A percentile compares a stretch with the other conserved stretches of the same genome.
These are phyloP conservation scores for Symmetrospora coprosmae DNA, from an alignment of 768 basidiomycete genomes.

Conservation along the genomic window DNA sequence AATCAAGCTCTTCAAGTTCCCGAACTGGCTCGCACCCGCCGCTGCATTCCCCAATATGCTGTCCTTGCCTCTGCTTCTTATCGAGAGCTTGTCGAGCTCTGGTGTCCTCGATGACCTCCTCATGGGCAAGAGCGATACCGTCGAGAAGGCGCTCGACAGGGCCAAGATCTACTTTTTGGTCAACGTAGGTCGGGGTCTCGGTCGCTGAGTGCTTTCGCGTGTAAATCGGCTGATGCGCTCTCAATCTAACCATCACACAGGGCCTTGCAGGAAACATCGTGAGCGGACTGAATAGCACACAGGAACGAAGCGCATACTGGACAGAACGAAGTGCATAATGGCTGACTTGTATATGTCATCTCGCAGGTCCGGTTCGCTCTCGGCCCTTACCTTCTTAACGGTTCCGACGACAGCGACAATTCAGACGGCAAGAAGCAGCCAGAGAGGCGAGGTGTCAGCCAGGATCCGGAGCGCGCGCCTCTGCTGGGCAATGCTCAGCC, in stretches of 20 bases:
- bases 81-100: conserved; percentile 1
- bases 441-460: neutral
- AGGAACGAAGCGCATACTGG: too few relatives aligned
- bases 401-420: neutral
- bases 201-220: too few relatives aligned
- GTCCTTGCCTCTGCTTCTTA: conserved; percentile 12
- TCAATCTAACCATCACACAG: too few relatives aligned
- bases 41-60: conserved; percentile 14
- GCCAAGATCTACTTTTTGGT: conserved; percentile 16
- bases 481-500: neutral
- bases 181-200: neutral
- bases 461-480: neutral
- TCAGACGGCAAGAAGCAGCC: neutral
- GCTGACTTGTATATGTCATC: too few relatives aligned
- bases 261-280: conserved; percentile 14
- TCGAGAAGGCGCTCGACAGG: neutral
- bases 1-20: conserved; percentile 7
- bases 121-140: conserved; percentile 6
- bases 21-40: neutral
- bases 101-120: conserved; percentile 12
- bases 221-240: too few relatives aligned
- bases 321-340: too few relatives aligned
- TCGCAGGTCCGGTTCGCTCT: conserved; percentile 21
- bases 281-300: too few relatives aligned
- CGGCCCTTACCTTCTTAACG: conserved; percentile 1